These are phyloP conservation scores for Lagenaria siceraria DNA, from an alignment of 306 rosid species.

Conservation along the genomic window DNA sequence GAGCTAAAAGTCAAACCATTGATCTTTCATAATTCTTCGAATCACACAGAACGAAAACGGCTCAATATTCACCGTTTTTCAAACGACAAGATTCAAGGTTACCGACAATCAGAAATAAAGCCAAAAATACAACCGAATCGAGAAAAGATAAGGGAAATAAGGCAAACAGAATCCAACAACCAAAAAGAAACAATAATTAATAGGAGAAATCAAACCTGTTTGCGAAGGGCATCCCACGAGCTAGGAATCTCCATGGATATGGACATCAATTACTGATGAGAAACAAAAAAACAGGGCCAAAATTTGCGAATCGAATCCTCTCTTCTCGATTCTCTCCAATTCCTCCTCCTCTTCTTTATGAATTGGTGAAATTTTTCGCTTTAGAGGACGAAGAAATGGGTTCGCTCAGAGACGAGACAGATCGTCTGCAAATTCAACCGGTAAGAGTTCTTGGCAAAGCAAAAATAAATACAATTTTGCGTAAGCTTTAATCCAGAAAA, in stretches of 20 bases:
- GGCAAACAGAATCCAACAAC: constrained; percentile 8
- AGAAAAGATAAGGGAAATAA: not conserved
- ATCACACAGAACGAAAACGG: not conserved
- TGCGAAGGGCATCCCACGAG: constrained; percentile 98
- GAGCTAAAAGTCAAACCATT: not conserved
- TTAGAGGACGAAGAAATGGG: constrained; percentile 7
- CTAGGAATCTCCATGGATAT: constrained; percentile 54
- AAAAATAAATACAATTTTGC: constrained; percentile 5
- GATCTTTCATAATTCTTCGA: not conserved
- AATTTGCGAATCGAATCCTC: not conserved
- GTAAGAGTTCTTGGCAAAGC: constrained; percentile 7
- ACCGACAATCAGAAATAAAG: not conserved
- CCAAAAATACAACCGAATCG: not conserved
- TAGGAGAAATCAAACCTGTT: constrained; percentile 42
- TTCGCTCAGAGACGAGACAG: constrained; percentile 51
- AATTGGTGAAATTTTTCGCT: not conserved
- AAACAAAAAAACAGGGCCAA: not conserved
- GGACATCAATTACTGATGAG: not conserved
- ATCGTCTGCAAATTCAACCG: constrained; percentile 26
- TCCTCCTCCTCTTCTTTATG: not conserved
- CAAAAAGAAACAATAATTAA: not conserved
- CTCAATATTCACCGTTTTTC: not conserved
- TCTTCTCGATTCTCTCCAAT: not conserved
- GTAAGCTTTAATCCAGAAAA: constrained; percentile 8
- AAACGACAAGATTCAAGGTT: not conserved